Evolutionary conservation across 345 rosid genomes (phyloP).

Genomic region (Heritiera littoralis): DNA sequence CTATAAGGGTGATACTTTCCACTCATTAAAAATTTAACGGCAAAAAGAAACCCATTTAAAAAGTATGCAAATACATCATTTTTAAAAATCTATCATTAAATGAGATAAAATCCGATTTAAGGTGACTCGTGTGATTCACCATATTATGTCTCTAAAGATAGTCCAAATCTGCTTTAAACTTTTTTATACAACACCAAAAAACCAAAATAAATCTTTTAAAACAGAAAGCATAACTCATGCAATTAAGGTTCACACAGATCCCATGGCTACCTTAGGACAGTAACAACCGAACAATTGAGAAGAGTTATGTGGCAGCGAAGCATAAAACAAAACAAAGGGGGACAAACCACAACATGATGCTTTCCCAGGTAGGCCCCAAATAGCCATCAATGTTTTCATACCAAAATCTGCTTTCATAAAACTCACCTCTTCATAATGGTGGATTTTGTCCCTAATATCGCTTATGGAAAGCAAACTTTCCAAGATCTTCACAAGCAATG

Average conservation of each 20-base stretch:
- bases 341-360: not conserved
- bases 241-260: not conserved
- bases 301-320: not conserved
- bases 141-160: not conserved
- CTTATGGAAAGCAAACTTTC: constrained; percentile 69
- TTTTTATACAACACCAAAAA: too few relatives aligned
- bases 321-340: not conserved
- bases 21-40: not conserved
- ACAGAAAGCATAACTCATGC: not conserved
- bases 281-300: not conserved
- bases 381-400: constrained; percentile 1
- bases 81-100: not conserved
- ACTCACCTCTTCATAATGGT: constrained; percentile 64
- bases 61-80: not conserved
- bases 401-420: constrained; percentile 16
- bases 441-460: constrained; percentile 62
- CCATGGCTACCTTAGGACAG: not conserved
- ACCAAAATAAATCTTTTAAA: not conserved
- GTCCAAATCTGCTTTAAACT: not conserved
- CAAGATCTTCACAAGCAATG: constrained; percentile 80
- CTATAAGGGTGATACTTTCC: not conserved
- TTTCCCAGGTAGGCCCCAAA: not conserved
- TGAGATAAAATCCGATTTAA: not conserved
- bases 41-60: not conserved
- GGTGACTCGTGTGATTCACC: not conserved